Conservation (phyloP, 2,329 filamentous ascomycete species). For the Zymoseptoria passerinii region DNA sequence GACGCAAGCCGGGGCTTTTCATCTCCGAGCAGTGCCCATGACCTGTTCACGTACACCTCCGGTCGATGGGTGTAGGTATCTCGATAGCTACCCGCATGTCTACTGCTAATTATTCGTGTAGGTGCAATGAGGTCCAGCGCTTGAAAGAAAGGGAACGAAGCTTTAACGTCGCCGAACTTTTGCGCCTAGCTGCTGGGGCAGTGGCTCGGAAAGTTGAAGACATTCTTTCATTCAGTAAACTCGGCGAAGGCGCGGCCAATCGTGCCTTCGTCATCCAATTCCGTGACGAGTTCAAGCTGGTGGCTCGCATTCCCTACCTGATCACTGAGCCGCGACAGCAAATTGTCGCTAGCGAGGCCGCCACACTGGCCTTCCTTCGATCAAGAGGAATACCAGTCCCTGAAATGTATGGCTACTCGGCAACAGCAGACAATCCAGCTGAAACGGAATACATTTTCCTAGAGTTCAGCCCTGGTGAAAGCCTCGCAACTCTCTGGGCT, state of each 20-base stretch:
- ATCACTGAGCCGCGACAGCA: slow-evolving; percentile 7
- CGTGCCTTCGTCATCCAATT: slow-evolving; percentile 14
- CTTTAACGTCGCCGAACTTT: slow-evolving; percentile 16
- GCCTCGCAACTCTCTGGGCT: slow-evolving; percentile 15
- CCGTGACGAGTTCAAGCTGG: slow-evolving; percentile 13
- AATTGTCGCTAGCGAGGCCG: slow-evolving; percentile 21
- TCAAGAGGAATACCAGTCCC: slow-evolving; percentile 17
- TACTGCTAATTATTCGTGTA: neutral
- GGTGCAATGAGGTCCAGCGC: slow-evolving; percentile 14
- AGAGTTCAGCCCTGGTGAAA: slow-evolving; percentile 13
- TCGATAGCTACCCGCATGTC: neutral
- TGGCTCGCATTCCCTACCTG: slow-evolving; percentile 20
- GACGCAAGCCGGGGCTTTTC: neutral
- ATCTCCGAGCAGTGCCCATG: neutral
- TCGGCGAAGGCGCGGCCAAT: slow-evolving; percentile 19
- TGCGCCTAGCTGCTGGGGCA: slow-evolving; percentile 24
- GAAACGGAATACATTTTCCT: slow-evolving; percentile 23
- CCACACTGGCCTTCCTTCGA: slow-evolving; percentile 19
- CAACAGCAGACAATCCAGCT: slow-evolving; percentile 17
- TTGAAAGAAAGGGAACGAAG: slow-evolving; percentile 6
- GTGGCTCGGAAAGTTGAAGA: slow-evolving; percentile 18
- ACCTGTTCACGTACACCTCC: slow-evolving; percentile 13
- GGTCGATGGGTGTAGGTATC: slow-evolving; percentile 17
- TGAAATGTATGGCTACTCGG: slow-evolving; percentile 15
- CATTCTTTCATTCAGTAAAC: slow-evolving; percentile 18